Conservation (phyloP, 2,329 filamentous ascomycete genomes). For the Nemania sp. region DNA sequence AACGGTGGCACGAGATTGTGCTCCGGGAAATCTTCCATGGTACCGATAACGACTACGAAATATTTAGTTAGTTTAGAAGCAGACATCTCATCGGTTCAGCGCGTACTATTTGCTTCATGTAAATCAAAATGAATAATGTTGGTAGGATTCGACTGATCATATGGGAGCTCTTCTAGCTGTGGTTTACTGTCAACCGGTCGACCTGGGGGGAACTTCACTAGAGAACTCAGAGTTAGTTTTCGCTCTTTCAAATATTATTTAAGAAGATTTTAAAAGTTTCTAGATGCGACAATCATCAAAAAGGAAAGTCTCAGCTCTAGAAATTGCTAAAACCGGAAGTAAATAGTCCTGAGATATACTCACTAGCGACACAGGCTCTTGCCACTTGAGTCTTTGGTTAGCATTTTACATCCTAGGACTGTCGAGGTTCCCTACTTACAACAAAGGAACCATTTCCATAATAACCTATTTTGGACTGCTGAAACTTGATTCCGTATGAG, state of each 20-base stretch:
- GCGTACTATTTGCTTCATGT: constrained; percentile 27
- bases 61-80: constrained; percentile 13
- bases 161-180: constrained; percentile 22
- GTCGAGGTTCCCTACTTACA: constrained; percentile 26
- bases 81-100: neutral
- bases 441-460: constrained; percentile 39
- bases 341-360: too few species aligned
- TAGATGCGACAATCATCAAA: too few species aligned
- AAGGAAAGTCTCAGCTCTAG: too few species aligned
- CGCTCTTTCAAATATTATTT: too few species aligned
- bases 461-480: constrained; percentile 33
- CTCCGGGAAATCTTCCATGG: constrained; percentile 20
- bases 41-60: constrained; percentile 25
- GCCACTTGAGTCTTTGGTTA: constrained; percentile 26
- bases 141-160: neutral
- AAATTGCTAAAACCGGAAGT: too few species aligned
- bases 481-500: neutral
- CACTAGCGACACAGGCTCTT: constrained; percentile 31
- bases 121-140: constrained; percentile 24
- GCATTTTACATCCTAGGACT: neutral
- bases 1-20: constrained; percentile 27
- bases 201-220: constrained; percentile 23
- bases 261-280: too few species aligned
- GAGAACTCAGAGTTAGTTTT: too few species aligned
- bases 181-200: neutral